These are phyloP conservation scores for Eucalyptus albens DNA, from an alignment of 345 rosid genomes.

Conservation along the genomic window DNA sequence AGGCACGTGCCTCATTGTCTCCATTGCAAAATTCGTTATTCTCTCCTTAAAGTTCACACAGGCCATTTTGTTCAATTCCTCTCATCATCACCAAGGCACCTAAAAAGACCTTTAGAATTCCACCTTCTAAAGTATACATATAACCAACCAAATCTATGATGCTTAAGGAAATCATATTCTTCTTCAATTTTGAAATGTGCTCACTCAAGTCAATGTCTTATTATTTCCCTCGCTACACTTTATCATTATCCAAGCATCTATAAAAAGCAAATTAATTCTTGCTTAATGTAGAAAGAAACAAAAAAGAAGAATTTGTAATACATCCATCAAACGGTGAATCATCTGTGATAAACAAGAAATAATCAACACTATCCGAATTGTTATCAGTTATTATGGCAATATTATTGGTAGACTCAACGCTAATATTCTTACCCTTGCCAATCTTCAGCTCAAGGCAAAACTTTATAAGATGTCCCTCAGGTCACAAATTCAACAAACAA, in stretches of 20 bases:
- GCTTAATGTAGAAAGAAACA: neutral
- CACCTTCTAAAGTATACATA: neutral
- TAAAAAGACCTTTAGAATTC: neutral
- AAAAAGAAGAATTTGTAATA: neutral
- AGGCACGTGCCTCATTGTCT: neutral
- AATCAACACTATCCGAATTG: accelerated
- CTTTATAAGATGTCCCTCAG: neutral
- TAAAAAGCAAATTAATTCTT: neutral
- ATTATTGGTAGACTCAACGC: neutral
- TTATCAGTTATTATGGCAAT: neutral
- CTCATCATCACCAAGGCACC: neutral
- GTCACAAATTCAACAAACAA: neutral
- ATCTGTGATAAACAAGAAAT: neutral
- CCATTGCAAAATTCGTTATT: neutral
- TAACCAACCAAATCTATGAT: neutral
- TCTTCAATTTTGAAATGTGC: neutral
- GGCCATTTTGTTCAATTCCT: neutral
- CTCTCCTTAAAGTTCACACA: neutral
- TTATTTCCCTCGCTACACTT: neutral
- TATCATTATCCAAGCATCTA: neutral
- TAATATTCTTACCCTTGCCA: neutral
- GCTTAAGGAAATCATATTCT: neutral
- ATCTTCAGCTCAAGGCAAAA: neutral
- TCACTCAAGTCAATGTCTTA: neutral
- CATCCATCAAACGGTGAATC: neutral